These are phyloP conservation scores for Scheffersomyces titani DNA, from an alignment of 1,139 yeast genomes.

Conservation along the genomic window DNA sequence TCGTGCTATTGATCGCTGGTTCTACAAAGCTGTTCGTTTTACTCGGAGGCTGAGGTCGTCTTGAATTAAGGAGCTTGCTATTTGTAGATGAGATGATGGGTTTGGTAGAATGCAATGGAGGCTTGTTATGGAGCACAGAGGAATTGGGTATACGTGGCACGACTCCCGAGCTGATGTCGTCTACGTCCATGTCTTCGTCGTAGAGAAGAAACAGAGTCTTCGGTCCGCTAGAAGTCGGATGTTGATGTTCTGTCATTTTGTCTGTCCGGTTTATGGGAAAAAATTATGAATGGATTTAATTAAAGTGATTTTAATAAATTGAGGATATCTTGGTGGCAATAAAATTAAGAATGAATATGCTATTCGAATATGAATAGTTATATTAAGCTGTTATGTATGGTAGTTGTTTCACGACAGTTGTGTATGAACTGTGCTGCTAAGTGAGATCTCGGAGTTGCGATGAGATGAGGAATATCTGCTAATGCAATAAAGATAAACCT, in stretches of 20 bases:
- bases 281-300: neutral
- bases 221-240: neutral
- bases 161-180: neutral
- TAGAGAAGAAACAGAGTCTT: conserved; percentile 10
- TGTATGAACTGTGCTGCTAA: neutral
- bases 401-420: neutral
- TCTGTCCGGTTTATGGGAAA: neutral
- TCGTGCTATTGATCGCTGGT: neutral
- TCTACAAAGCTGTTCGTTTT: neutral
- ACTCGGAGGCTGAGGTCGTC: neutral
- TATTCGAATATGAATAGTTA: neutral
- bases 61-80: neutral
- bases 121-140: neutral
- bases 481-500: too few species aligned
- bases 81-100: neutral
- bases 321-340: neutral
- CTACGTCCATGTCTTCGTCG: conserved; percentile 11
- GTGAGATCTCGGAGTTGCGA: neutral
- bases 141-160: neutral
- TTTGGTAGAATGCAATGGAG: neutral
- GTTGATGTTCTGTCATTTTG: neutral
- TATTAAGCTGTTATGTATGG: neutral
- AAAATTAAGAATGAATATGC: too few species aligned
- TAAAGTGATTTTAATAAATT: neutral
- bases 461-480: neutral